Base-by-base conservation (phyloP, 495 filamentous ascomycete species). In the Oidiodendron maius region DNA sequence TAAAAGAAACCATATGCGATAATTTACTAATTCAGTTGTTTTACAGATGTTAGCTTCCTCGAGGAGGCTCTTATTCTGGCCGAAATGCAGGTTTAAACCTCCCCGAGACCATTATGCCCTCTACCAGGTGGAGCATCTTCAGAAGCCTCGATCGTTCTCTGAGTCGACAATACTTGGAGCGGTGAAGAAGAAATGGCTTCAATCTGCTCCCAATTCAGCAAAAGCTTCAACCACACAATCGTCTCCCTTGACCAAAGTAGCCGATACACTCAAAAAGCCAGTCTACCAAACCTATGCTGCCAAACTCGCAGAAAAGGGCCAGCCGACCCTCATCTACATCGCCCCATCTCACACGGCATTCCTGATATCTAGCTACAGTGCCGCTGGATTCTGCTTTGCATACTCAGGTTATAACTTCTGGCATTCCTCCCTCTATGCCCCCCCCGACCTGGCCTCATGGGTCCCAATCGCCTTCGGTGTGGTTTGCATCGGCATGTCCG, bases 331-430 rank as follows among this genome's bases (percentile, higher is more conserved):
- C 0, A 64, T 87, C 25, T 89, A 81, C 67, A 66, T 79, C 48
- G 72, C 77, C 0, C 80, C 73, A 3, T 80, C 81, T 3, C 80
- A 87, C 52, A 70, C 71, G 44, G 63, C 68, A 55, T 85, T 78
- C 63, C 61, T 78, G 26, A 45, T 75, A 34, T 74, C 75, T 28
- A 75, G 75, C 58, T 81, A 83, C 58, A 59, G 64, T 28, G 65
- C 78, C 13, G 69, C 71, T 4, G 51, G 65, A 18, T 81, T 81
- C 60, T 84, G 78, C 64, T 68, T 84, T 44, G 57, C 64, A 12
- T 81, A 78, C 52, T 69, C 78, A 10, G 67, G 66, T 46, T 77
- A 71, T 58, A 74, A 80, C 55, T 78, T 75, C 41, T 75, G 73
- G 55, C 23, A 60, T 36, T 62, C 69, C 25, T 66, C 68, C 42